Percentiles rank a stretch among this genome's conserved stretches.
phyloP scores from a whole-genome alignment of 371 early-diverging fungal species.

The Apophysomyces ossiformis region DNA sequence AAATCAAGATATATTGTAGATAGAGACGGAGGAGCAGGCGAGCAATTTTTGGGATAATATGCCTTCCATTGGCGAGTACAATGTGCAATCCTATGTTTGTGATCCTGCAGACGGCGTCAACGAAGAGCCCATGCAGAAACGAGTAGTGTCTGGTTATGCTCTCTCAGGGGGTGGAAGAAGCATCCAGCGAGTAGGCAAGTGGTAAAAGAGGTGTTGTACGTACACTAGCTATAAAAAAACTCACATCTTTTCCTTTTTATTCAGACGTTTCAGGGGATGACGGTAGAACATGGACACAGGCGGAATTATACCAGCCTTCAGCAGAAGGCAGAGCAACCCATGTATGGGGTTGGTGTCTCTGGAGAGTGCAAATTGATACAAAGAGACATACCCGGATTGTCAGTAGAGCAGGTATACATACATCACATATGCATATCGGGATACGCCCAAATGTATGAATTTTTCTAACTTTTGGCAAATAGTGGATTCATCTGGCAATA shows the following conservation, averaged over 20 bases:
- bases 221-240: neutral
- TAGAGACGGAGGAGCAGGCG: constrained; percentile 44
- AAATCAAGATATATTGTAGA: constrained; percentile 20
- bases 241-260: neutral
- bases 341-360: constrained; percentile 81
- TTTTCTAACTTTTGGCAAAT: neutral
- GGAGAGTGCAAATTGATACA: constrained; percentile 61
- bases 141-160: constrained; percentile 43
- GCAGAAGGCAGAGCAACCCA: constrained; percentile 26
- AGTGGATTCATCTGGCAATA: constrained; percentile 77
- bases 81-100: constrained; percentile 71
- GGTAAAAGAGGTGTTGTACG: neutral
- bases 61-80: constrained; percentile 78
- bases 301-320: constrained; percentile 47
- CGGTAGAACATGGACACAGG: constrained; percentile 80
- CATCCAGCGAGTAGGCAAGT: constrained; percentile 71
- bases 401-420: constrained; percentile 69
- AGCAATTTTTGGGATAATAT: constrained; percentile 53
- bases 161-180: constrained; percentile 58
- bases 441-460: too few relatives aligned
- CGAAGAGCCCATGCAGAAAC: neutral
- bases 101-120: constrained; percentile 51
- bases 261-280: constrained; percentile 81
- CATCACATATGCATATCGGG: too few relatives aligned
- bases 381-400: constrained; percentile 47